These are phyloP conservation scores for Circinella minor DNA, from an alignment of 371 early-diverging fungal genomes.

Conservation along the genomic window DNA sequence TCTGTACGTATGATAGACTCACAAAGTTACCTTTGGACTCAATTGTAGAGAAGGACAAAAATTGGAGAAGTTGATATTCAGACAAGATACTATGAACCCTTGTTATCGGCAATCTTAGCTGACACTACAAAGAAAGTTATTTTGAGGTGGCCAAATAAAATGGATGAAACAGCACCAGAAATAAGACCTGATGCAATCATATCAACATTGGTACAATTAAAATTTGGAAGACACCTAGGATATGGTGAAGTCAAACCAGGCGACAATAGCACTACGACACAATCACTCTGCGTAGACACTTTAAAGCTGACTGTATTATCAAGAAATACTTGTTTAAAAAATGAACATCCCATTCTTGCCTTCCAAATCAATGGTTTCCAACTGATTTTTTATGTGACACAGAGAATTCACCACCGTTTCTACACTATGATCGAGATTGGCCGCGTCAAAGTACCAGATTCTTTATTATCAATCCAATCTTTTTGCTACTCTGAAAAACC, in stretches of 20 bases:
- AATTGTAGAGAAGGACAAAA: conserved; percentile 23
- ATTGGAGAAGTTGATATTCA: conserved; percentile 32
- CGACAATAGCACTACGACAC: conserved; percentile 12
- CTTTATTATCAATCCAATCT: conserved; percentile 5
- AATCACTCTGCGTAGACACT: conserved; percentile 18
- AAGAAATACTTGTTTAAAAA: not conserved
- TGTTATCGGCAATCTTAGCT: conserved; percentile 19
- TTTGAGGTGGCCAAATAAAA: conserved; percentile 19
- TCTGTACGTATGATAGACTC: not conserved
- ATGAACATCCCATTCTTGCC: conserved; percentile 6
- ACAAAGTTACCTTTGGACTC: conserved; percentile 22
- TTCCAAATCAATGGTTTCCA: conserved; percentile 17
- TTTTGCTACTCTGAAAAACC: conserved; percentile 8
- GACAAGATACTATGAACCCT: conserved; percentile 29
- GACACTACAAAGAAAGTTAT: conserved; percentile 15
- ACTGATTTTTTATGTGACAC: conserved; percentile 12
- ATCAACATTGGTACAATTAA: conserved; percentile 16
- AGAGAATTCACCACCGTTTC: conserved; percentile 7
- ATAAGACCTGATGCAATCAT: conserved; percentile 19
- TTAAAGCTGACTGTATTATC: conserved; percentile 14
- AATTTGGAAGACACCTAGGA: conserved; percentile 4
- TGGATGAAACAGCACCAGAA: not conserved
- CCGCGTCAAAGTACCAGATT: conserved; percentile 13
- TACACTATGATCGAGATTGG: conserved; percentile 15
- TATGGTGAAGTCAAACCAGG: conserved; percentile 19